A percentile compares a stretch with the other conserved stretches of the same genome.
Evolutionary conservation across 805 yeast genomes (phyloP).

Genomic region (Candida xiaguanensis): DNA sequence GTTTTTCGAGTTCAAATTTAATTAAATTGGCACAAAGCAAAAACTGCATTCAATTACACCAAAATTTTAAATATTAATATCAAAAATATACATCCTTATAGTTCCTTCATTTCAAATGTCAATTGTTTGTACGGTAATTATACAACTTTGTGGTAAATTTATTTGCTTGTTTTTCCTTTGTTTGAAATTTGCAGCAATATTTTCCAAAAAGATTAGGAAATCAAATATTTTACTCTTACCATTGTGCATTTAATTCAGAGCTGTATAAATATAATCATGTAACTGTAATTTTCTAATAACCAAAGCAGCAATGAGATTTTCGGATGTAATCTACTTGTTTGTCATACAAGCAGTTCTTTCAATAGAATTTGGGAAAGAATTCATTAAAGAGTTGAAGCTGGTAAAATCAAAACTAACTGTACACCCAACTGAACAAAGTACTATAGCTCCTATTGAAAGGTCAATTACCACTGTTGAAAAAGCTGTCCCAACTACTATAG

Average conservation of each 20-base stretch:
- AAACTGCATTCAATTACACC: too few relatives aligned
- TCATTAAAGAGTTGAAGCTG: not conserved
- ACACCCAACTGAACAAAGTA: not conserved
- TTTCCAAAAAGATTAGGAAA: not conserved
- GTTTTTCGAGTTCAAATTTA: too few relatives aligned
- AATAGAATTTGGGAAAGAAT: constrained; percentile 3
- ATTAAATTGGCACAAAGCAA: too few relatives aligned
- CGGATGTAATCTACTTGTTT: not conserved
- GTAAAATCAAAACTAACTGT: not conserved
- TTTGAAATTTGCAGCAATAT: not conserved
- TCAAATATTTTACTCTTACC: too few relatives aligned
- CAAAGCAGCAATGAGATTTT: not conserved
- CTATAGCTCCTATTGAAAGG: not conserved
- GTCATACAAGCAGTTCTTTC: constrained; percentile 1
- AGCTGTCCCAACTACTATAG: constrained; percentile 1
- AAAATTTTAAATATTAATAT: too few relatives aligned
- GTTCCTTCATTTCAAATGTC: too few relatives aligned
- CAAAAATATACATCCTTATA: too few relatives aligned
- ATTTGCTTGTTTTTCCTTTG: not conserved
- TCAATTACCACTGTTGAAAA: constrained; percentile 2
- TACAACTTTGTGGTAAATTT: not conserved
- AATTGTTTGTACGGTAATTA: too few relatives aligned
- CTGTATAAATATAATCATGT: too few relatives aligned
- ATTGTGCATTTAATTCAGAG: too few relatives aligned
- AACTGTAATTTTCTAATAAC: not conserved